These are phyloP conservation scores for Cladophialophora bantiana DNA, from an alignment of 2,329 filamentous ascomycete genomes.

Conservation along the genomic window DNA sequence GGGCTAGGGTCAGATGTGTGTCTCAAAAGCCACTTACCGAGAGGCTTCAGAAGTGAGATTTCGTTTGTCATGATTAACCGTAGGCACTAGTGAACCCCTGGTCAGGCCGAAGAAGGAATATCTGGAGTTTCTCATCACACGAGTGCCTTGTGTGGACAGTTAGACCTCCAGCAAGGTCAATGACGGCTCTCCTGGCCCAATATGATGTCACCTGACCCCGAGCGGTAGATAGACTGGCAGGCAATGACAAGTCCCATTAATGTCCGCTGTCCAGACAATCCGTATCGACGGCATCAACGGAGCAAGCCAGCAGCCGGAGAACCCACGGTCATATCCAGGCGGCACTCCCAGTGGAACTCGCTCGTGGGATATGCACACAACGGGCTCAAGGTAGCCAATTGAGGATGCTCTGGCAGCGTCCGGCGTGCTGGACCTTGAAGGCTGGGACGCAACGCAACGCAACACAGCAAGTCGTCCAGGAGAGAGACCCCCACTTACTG, in stretches of 20 bases:
- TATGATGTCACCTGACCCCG: slow-evolving; percentile 34
- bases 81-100: slow-evolving; percentile 12
- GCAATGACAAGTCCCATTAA: slow-evolving; percentile 6
- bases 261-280: not conserved
- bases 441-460: not conserved
- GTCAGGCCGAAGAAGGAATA: slow-evolving; percentile 14
- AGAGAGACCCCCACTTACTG: slow-evolving; percentile 27
- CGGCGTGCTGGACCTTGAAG: slow-evolving; percentile 16
- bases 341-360: not conserved
- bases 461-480: not conserved
- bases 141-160: slow-evolving; percentile 9
- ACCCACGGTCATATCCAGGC: slow-evolving; percentile 18
- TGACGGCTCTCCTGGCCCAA: not conserved
- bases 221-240: slow-evolving; percentile 21
- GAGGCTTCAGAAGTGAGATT: slow-evolving; percentile 53
- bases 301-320: slow-evolving; percentile 17
- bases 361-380: slow-evolving; percentile 36
- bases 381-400: slow-evolving; percentile 26
- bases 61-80: slow-evolving; percentile 48
- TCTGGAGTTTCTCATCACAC: slow-evolving; percentile 21
- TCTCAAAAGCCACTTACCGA: slow-evolving; percentile 47
- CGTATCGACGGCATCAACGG: not conserved
- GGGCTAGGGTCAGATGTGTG: slow-evolving; percentile 4
- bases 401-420: slow-evolving; percentile 12
- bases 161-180: slow-evolving; percentile 8